These are phyloP conservation scores for Lactarius vividus DNA, from an alignment of 768 basidiomycete genomes.

Conservation along the genomic window DNA sequence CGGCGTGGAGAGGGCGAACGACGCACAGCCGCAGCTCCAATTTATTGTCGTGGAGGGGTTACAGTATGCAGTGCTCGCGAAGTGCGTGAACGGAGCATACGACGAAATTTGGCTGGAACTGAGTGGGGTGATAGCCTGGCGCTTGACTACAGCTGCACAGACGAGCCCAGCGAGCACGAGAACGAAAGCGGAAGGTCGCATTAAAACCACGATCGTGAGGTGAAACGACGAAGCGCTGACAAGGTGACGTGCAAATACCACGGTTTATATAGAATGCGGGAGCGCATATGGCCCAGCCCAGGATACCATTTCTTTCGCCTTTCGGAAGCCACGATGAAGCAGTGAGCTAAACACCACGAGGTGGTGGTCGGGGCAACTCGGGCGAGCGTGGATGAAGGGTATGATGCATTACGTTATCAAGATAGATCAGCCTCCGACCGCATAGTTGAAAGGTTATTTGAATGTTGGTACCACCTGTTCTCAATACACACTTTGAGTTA, in stretches of 20 bases:
- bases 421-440: background rate
- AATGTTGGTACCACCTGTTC: background rate
- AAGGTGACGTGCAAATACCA: background rate
- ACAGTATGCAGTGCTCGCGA: slow-evolving; percentile 36
- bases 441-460: background rate
- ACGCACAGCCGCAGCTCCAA: slow-evolving; percentile 35
- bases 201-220: background rate
- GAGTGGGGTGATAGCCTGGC: slow-evolving; percentile 29
- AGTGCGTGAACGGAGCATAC: slow-evolving; percentile 34
- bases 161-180: background rate
- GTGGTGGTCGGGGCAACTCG: background rate
- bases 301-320: background rate
- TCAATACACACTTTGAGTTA: background rate
- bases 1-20: no score
- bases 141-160: background rate
- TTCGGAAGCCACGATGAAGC: background rate
- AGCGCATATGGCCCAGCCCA: background rate
- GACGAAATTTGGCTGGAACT: slow-evolving; percentile 31
- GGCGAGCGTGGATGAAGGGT: background rate
- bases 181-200: background rate
- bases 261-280: background rate
- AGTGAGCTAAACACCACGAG: background rate
- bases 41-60: slow-evolving; percentile 28
- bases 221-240: no score
- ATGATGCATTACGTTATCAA: background rate